Evolutionary conservation across 2,329 filamentous ascomycete genomes (phyloP), one percentile per base, ranked within the genome.

Genomic region (Aureobasidium subglaciale): DNA sequence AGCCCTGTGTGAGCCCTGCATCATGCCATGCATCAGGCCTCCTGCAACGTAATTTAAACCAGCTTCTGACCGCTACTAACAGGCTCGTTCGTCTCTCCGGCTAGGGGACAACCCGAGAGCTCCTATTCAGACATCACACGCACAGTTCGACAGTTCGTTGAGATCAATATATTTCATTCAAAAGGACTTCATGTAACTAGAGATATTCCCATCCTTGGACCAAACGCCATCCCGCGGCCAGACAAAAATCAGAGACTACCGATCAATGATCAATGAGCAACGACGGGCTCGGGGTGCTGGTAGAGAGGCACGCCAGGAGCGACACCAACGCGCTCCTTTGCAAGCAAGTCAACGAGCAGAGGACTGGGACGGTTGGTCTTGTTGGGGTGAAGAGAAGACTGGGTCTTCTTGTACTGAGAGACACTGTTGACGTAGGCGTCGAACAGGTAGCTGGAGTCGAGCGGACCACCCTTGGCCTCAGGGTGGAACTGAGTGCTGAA

Each of bases 401-500:
- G 86, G 70, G 80, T 85, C 65, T 86, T 81, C 85, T 95, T 97
- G 83, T 92, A 96, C 68, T 87, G 82, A 71, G 84, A 80, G 32
- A 97, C 90, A 66, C 87, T 92, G 71, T 95, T 84, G 42, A 97
- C 77, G 76, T 97, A 99, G 77, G 89, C 90, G 74, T 99, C 93
- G 68, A 99, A 99, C 58, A 99, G 81, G 75, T 95, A 97, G 2
- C 89, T 85, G 61, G 89, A 95, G 78, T 99, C 93, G 75, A 96
- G 87, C 55, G 93, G 93, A 55, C 93, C 93, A 59, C 93, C 93
- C 80, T 96, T 96, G 63, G 93, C 93, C 76, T 99, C 93, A 15
- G 93, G 93, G 70, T 99, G 93, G 84, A 99, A 99, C 74, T 99
- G 93, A 22, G 91, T 96, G 61, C 88, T 92, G 81, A 99, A 97